phyloP scores from a whole-genome alignment of 495 filamentous ascomycete species.

The Geoglossum glabrum region DNA sequence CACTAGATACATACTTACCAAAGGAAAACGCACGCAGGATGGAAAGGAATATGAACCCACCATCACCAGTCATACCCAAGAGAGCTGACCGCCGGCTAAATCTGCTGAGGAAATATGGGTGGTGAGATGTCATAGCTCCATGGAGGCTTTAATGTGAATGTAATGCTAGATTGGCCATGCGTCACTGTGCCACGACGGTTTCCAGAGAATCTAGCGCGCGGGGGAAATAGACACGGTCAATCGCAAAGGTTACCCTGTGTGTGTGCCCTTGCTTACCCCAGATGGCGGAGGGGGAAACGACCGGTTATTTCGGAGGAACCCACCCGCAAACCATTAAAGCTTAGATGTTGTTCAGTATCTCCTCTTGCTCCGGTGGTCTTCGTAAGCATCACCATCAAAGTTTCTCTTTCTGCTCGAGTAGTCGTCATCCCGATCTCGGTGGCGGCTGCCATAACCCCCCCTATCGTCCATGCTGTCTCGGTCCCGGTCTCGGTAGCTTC shows the following conservation, averaged over 20 bases:
- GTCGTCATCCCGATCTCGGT: slow-evolving; percentile 33
- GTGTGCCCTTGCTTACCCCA: slow-evolving; percentile 41
- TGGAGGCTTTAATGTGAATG: background rate
- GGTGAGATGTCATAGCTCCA: background rate
- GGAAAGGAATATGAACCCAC: slow-evolving; percentile 9
- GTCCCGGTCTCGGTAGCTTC: slow-evolving; percentile 22
- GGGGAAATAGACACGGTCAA: background rate
- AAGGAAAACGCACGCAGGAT: slow-evolving; percentile 8
- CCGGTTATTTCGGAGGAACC: slow-evolving; percentile 25
- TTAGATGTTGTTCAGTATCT: slow-evolving; percentile 36
- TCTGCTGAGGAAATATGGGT: slow-evolving; percentile 9
- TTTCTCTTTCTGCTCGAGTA: slow-evolving; percentile 34
- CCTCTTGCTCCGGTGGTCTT: slow-evolving; percentile 60
- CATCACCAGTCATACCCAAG: slow-evolving; percentile 6
- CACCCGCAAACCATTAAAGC: slow-evolving; percentile 25
- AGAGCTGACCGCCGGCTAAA: slow-evolving; percentile 12
- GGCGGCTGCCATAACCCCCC: slow-evolving; percentile 31
- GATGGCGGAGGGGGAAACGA: slow-evolving; percentile 32
- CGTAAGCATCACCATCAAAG: slow-evolving; percentile 41
- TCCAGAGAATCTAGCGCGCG: background rate
- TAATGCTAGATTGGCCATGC: background rate
- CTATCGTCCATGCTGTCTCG: slow-evolving; percentile 13
- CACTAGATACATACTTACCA: slow-evolving; percentile 32
- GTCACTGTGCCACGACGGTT: background rate
- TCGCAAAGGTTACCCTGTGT: background rate